phyloP scores from a whole-genome alignment of 192 early-diverging fungal species.

The Allomyces macrogynus region DNA sequence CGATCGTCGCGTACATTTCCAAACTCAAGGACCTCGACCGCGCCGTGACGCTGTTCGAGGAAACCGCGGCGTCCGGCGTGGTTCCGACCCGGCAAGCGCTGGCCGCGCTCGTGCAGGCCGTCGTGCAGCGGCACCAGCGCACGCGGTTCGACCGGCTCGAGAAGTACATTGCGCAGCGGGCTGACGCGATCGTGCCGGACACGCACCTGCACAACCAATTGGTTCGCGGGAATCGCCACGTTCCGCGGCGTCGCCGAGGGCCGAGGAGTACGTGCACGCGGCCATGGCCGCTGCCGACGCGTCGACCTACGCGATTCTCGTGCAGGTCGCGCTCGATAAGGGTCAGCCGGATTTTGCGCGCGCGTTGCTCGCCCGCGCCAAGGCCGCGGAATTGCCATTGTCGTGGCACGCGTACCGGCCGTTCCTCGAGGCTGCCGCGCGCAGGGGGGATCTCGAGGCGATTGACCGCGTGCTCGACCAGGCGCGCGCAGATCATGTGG shows the following conservation, averaged over 20 bases:
- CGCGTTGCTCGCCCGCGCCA: neutral
- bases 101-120: neutral
- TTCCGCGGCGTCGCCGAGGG: too few relatives aligned
- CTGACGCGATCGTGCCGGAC: neutral
- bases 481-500: too few relatives aligned
- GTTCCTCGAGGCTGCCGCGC: neutral
- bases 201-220: neutral
- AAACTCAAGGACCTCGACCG: neutral
- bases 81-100: neutral
- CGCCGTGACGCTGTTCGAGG: neutral
- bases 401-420: neutral
- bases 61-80: neutral
- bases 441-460: neutral
- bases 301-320: neutral
- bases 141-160: too few relatives aligned
- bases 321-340: neutral
- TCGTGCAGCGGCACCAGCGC: neutral
- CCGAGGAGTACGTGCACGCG: too few relatives aligned
- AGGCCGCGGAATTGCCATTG: neutral
- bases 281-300: neutral
- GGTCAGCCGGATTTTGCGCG: neutral
- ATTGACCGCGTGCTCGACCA: neutral
- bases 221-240: neutral
- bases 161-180: too few relatives aligned
- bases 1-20: too few relatives aligned